Evolutionary conservation across 495 filamentous ascomycete species (phyloP), one percentile per base, ranked within the genome.

Genomic region (Pseudevernia furfuracea): DNA sequence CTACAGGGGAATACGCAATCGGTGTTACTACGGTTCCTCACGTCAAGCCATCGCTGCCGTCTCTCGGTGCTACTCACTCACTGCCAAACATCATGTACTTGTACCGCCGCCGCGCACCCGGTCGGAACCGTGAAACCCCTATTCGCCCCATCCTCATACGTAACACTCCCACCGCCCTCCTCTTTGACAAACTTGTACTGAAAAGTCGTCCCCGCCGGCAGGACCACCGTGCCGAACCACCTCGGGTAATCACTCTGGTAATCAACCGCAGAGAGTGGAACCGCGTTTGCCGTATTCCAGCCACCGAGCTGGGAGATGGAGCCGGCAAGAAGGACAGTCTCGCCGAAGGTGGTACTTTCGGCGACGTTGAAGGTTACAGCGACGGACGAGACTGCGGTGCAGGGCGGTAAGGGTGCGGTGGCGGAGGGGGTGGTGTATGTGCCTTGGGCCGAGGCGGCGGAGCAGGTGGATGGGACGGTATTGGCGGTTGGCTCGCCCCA

Each of bases 161-260:
- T 76, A 3, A 71, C 71, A 37, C 48, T 43, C 6, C 85, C 82
- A 70, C 84, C 79, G 4, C 74, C 71, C 57, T 78, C 74, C 41
- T 85, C 75, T 11, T 80, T 80, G 63, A 90, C 83, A 68, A 83
- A 92, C 75, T 90, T 91, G 70, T 90, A 90, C 72, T 85, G 66
- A 37, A 91, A 77, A 10, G 66, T 69, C 52, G 75, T 73, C 1
- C 86, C 85, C 1, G 80, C 79, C 1, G 79, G 71, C 4, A 89
- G 66, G 4, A 69, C 72, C 7, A 87, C 66, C 0, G 80, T 81
- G 1, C 71, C 80, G 53, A 63, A 79, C 87, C 87, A 90, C 14
- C 86, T 62, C 3, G 82, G 82, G 67, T 87, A 78, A 62, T 67
- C 78, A 12, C 63, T 64, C 3, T 82, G 83, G 66, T 89, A 90